These are phyloP conservation scores for Plectosphaerella plurivora DNA, from an alignment of 2,329 filamentous ascomycete genomes.

Conservation along the genomic window DNA sequence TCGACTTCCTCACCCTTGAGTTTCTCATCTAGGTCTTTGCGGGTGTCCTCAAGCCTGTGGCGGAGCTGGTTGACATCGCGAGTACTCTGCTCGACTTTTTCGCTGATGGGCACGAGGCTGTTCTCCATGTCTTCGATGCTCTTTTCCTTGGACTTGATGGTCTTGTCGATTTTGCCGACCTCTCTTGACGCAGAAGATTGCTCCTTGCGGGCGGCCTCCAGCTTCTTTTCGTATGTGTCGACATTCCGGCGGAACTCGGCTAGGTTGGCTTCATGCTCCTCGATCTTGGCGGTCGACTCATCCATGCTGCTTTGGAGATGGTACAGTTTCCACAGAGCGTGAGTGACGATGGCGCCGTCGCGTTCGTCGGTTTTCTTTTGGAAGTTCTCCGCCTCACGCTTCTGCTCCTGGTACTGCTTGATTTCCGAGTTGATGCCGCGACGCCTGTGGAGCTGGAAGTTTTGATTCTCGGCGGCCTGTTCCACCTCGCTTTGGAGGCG, in stretches of 20 bases:
- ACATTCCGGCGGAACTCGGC: slow-evolving; percentile 89
- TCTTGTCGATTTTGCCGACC: slow-evolving; percentile 75
- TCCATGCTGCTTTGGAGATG: slow-evolving; percentile 93
- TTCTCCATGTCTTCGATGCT: slow-evolving; percentile 84
- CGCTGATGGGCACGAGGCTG: slow-evolving; percentile 80
- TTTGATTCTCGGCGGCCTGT: slow-evolving; percentile 82
- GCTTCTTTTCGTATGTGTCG: slow-evolving; percentile 73
- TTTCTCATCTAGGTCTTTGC: slow-evolving; percentile 73
- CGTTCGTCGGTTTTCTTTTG: slow-evolving; percentile 86
- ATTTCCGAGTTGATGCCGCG: slow-evolving; percentile 97
- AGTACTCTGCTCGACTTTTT: slow-evolving; percentile 80
- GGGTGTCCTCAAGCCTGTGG: slow-evolving; percentile 64
- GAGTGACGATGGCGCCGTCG: slow-evolving; percentile 85
- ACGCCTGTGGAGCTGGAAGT: slow-evolving; percentile 80
- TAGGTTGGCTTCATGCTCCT: slow-evolving; percentile 89
- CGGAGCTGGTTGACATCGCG: slow-evolving; percentile 66
- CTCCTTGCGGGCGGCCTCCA: slow-evolving; percentile 80
- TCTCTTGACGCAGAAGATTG: slow-evolving; percentile 73
- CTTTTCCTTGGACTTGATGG: slow-evolving; percentile 81
- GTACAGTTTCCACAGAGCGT: slow-evolving; percentile 94
- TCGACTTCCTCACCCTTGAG: slow-evolving; percentile 64
- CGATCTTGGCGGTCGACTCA: slow-evolving; percentile 83
- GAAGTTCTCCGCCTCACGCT: slow-evolving; percentile 90
- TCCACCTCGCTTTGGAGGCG: slow-evolving; percentile 81
- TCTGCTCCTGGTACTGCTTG: slow-evolving; percentile 95